Conservation (phyloP, 2,329 filamentous ascomycete genomes). For the Alternaria brassicae region DNA sequence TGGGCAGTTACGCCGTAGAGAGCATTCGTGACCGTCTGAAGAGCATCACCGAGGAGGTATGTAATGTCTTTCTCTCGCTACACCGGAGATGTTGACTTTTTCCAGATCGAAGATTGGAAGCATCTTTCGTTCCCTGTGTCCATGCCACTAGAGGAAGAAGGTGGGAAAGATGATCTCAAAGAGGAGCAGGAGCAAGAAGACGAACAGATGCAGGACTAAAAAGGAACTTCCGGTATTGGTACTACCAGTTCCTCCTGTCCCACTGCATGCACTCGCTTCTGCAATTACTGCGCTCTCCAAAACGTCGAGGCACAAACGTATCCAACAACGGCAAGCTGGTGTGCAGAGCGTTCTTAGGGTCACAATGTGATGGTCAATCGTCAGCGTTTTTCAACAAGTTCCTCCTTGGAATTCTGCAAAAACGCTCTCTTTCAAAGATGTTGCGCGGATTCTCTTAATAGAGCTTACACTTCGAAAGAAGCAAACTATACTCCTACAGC, state of each 20-base stretch:
- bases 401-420: neutral
- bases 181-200: slow-evolving; percentile 35
- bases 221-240: neutral
- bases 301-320: neutral
- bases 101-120: slow-evolving; percentile 39
- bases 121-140: slow-evolving; percentile 33
- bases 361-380: neutral
- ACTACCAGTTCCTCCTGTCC: neutral
- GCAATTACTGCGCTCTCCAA: neutral
- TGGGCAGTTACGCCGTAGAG: slow-evolving; percentile 94
- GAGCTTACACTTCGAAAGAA: neutral
- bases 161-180: slow-evolving; percentile 22
- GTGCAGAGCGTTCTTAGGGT: neutral
- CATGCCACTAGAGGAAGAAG: slow-evolving; percentile 30
- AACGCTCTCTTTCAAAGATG: neutral
- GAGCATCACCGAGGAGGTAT: slow-evolving; percentile 89
- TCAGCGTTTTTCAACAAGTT: neutral
- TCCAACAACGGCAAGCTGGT: neutral
- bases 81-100: neutral
- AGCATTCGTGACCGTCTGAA: slow-evolving; percentile 89
- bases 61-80: neutral
- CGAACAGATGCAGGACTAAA: slow-evolving; percentile 32
- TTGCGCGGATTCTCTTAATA: neutral
- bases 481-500: neutral
- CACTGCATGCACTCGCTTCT: neutral